These are phyloP conservation scores for Rhexocercosporidium sp. DNA, from an alignment of 2,329 filamentous ascomycete species.

Conservation along the genomic window DNA sequence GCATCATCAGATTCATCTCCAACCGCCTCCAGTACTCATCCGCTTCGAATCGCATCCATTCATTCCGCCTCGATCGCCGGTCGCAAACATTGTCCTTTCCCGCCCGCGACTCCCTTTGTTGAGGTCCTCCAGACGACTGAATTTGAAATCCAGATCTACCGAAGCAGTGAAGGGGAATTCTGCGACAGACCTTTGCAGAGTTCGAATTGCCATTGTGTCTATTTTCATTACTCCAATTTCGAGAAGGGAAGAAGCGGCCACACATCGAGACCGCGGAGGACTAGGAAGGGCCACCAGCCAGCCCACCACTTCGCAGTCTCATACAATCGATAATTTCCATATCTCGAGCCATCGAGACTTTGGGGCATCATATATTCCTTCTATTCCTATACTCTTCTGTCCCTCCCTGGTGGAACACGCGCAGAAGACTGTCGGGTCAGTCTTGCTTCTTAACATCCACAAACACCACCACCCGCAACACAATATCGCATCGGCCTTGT, in stretches of 20 bases:
- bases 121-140: background rate
- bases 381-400: slow-evolving; percentile 27
- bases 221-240: background rate
- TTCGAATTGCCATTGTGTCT: background rate
- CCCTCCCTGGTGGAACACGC: slow-evolving; percentile 28
- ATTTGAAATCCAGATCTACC: background rate
- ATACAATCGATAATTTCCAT: slow-evolving; percentile 19
- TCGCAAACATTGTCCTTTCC: slow-evolving; percentile 4
- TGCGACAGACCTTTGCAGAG: background rate
- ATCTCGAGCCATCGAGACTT: slow-evolving; percentile 2
- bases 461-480: slow-evolving; percentile 9
- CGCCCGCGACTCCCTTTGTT: background rate
- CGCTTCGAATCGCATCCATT: background rate
- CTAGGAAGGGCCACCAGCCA: background rate
- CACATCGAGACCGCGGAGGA: slow-evolving; percentile 1
- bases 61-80: background rate
- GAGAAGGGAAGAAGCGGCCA: background rate
- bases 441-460: background rate
- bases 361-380: slow-evolving; percentile 5
- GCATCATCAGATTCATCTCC: slow-evolving; percentile 10
- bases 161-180: background rate
- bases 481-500: slow-evolving; percentile 22
- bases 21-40: background rate
- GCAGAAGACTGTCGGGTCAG: slow-evolving; percentile 16
- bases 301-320: background rate